Conservation (phyloP, 768 basidiomycete genomes). For the Mycena belliarum region DNA sequence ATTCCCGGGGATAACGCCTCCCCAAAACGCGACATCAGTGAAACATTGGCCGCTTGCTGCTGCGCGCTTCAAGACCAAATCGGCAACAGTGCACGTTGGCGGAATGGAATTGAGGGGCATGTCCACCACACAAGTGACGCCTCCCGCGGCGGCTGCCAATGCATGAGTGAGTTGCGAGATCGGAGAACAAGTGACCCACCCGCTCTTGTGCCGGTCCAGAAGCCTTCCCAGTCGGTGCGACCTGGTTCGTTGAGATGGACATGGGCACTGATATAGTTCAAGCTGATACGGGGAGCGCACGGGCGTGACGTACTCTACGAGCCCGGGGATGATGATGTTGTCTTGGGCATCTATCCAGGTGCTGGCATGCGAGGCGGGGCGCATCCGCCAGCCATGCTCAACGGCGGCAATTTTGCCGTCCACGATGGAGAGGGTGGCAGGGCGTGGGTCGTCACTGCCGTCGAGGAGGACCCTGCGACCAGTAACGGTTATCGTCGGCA, state of each 20-base stretch:
- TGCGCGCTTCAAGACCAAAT: conserved; percentile 69
- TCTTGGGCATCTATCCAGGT: conserved; percentile 58
- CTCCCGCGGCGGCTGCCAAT: conserved; percentile 75
- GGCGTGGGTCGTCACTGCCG: conserved; percentile 43
- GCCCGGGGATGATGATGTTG: conserved; percentile 68
- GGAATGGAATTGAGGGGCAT: conserved; percentile 99
- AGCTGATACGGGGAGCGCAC: background rate
- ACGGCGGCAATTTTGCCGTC: conserved; percentile 66
- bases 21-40: conserved; percentile 91
- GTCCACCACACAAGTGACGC: conserved; percentile 93
- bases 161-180: background rate
- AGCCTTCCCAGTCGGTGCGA: conserved; percentile 92
- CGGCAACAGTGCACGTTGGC: conserved; percentile 83
- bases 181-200: background rate
- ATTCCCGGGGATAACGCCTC: conserved; percentile 92
- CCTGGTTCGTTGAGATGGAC: conserved; percentile 96
- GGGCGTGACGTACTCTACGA: conserved; percentile 66
- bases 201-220: conserved; percentile 87
- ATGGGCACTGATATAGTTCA: conserved; percentile 68
- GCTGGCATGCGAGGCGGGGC: conserved; percentile 30
- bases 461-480: conserved; percentile 63
- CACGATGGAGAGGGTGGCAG: conserved; percentile 69
- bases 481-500: conserved; percentile 36
- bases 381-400: conserved; percentile 32
- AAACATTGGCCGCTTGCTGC: conserved; percentile 75